phyloP scores from a whole-genome alignment of 108 stramenopile genomes.

The Conticribra guillardii region DNA sequence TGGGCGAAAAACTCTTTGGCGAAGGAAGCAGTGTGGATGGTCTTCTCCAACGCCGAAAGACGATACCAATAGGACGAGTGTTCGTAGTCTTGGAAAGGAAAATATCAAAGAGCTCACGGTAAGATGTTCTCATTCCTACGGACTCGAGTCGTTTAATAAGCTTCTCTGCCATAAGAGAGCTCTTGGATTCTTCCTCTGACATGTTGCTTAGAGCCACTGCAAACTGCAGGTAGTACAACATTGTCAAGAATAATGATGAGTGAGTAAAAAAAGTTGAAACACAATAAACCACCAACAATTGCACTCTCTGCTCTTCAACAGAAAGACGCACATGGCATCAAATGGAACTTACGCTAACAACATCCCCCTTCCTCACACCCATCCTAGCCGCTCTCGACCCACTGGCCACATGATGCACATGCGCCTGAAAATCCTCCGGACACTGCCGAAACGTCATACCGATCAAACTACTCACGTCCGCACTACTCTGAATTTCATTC shows the following conservation, averaged over 20 bases:
- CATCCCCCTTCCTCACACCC: slow-evolving; percentile 44
- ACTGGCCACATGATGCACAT: slow-evolving; percentile 29
- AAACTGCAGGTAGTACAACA: slow-evolving; percentile 17
- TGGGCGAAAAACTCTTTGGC: neutral
- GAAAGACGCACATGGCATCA: neutral
- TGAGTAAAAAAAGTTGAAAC: neutral
- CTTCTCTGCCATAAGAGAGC: slow-evolving; percentile 38
- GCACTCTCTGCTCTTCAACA: neutral
- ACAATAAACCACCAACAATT: neutral
- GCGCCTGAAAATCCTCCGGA: slow-evolving; percentile 44
- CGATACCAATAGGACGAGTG: slow-evolving; percentile 38
- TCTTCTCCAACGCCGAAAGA: slow-evolving; percentile 31
- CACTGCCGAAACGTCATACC: slow-evolving; percentile 35
- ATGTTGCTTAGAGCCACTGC: slow-evolving; percentile 47
- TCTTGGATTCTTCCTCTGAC: slow-evolving; percentile 22
- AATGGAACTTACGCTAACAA: slow-evolving; percentile 40
- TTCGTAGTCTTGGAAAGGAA: slow-evolving; percentile 47
- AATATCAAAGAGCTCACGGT: slow-evolving; percentile 46
- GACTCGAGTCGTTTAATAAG: slow-evolving; percentile 49
- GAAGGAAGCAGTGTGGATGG: slow-evolving; percentile 6
- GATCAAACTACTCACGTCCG: slow-evolving; percentile 16
- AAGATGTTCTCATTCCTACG: slow-evolving; percentile 52
- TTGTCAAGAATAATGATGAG: neutral
- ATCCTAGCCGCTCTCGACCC: slow-evolving; percentile 38
- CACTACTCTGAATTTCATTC: slow-evolving; percentile 5